Evolutionary conservation across 2,329 filamentous ascomycete genomes (phyloP).

Genomic region (Nigrograna mackinnonii): DNA sequence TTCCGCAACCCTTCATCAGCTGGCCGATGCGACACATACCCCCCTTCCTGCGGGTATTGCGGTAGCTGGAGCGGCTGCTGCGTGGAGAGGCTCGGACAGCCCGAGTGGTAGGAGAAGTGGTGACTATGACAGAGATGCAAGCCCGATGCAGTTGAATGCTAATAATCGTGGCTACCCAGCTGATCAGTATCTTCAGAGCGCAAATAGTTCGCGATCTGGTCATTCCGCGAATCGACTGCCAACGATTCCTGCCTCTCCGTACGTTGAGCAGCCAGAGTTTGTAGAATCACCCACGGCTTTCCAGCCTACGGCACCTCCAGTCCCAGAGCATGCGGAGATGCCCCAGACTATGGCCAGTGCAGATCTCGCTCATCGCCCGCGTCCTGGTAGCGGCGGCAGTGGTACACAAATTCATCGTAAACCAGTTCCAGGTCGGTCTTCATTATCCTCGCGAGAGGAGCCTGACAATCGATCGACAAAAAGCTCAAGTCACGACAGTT

Average conservation of each 20-base stretch:
- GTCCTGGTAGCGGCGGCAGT: slow-evolving; percentile 25
- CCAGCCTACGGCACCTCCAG: slow-evolving; percentile 35
- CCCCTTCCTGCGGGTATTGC: slow-evolving; percentile 39
- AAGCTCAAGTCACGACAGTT: slow-evolving; percentile 48
- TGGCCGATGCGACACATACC: slow-evolving; percentile 70
- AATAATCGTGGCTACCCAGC: slow-evolving; percentile 56
- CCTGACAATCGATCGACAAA: slow-evolving; percentile 36
- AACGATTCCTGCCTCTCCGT: slow-evolving; percentile 52
- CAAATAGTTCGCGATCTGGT: slow-evolving; percentile 17
- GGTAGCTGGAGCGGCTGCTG: slow-evolving; percentile 43
- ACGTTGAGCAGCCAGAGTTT: slow-evolving; percentile 42
- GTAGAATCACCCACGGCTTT: slow-evolving; percentile 32
- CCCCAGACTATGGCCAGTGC: slow-evolving; percentile 22
- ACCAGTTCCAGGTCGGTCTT: slow-evolving; percentile 47
- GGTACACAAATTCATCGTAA: slow-evolving; percentile 34
- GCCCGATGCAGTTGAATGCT: slow-evolving; percentile 40
- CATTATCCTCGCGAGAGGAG: slow-evolving; percentile 38
- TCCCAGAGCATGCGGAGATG: slow-evolving; percentile 38
- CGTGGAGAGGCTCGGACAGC: slow-evolving; percentile 42
- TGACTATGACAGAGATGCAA: slow-evolving; percentile 26
- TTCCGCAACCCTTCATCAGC: slow-evolving; percentile 75
- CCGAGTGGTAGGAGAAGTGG: slow-evolving; percentile 33
- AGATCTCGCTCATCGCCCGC: slow-evolving; percentile 27
- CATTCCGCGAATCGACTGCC: slow-evolving; percentile 42
- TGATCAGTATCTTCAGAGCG: slow-evolving; percentile 60